Base-by-base conservation (phyloP, 371 early-diverging fungal genomes). In the Mortierella sp. region DNA sequence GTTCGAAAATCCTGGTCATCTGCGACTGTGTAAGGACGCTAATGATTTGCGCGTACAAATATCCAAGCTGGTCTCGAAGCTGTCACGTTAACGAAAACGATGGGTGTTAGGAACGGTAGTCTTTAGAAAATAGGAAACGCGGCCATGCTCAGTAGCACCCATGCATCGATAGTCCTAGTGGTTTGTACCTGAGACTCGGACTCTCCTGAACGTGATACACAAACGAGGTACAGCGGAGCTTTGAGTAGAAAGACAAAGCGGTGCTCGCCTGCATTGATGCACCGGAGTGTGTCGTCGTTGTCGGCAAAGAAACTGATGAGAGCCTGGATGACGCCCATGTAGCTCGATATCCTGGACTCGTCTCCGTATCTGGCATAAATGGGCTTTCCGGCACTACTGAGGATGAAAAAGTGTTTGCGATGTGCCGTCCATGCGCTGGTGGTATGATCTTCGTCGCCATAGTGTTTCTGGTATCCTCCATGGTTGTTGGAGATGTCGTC, bases 241-340 rank as follows among this genome's bases (percentile, higher is more conserved):
- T 90, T 91, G 16, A 93, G 81, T 50, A 93, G 79, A 85, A 98
- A 98, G 9, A 97, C 97, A 86, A 97, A 92, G 66, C 88, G 92
- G 77, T 95, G 94, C 31, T 85, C 80, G 2, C 95, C 96, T 2
- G 95, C 93, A 68, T 91, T 90, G 47, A 97, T 93, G 31, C 93
- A 93, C 71, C 91, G 86, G 65, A 97, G 88, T 2, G 93, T 86
- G 79, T 98, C 97, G 72, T 94, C 93, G 47, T 95, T 92, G 69
- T 93, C 95, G 66, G 90, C 89, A 84, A 96, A 95, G 76, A 95
- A 95, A 13, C 97, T 94, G 40, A 97, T 91, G 45, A 98, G 92
- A 1, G 98, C 97, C 76, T 98, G 98, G 40, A 96, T 91, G 2
- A 97, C 93, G 39, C 97, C 98, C 95, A 96, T 97, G 64, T 95